Evolutionary conservation across 495 filamentous ascomycete genomes (phyloP), one percentile per base, ranked within the genome.

Genomic region (Penicillium pulvis): DNA sequence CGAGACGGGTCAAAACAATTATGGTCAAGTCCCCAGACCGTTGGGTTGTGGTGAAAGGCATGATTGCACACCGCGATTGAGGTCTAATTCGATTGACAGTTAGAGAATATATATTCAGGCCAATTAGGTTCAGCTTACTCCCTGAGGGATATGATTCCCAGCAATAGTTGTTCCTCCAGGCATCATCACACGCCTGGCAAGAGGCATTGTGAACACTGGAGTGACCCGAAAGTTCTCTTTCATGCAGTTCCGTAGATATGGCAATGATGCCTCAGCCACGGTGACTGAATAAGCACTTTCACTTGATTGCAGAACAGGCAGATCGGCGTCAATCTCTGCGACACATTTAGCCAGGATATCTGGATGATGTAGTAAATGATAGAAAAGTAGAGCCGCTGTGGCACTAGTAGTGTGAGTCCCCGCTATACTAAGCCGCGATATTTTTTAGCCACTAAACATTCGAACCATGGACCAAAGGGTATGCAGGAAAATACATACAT

Each of bases 41-140:
- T 50, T 5, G 59, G 54, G n/a, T 61, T 61, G 28, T 57, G 59
- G 36, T 61, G 59, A 26, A 61, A 61, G 17, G 55, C 59, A 50
- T 61, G 59, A 7, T 61, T 61, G 26, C 59, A 61, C 3, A 61
- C 59, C 1, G 59, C 54, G 11, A 61, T 51, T 7, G 54, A 57
- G 6, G 59, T 57, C 59, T 61, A 5, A 14, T 10, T 6, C 1
- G 5, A 39, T 28, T 14, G 6, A 7, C 28, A 4, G 28, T 7
- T 19, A 46, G 3, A n/a, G 9, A 11, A 36, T 35, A 42, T 45
- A 2, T 28, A 26, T 39, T 3, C 31, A n/a, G 12, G 17, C 11
- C 35, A 23, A 35, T 31, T 33, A 17, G 19, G 10, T 31, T 17
- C 5, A 10, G 31, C 57, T 48, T 24, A 59, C 57, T 12, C 11